A percentile compares a stretch with the other conserved stretches of the same genome.
Evolutionary conservation across 108 stramenopile species (phyloP).

Genomic region (Thalassiosira profunda): DNA sequence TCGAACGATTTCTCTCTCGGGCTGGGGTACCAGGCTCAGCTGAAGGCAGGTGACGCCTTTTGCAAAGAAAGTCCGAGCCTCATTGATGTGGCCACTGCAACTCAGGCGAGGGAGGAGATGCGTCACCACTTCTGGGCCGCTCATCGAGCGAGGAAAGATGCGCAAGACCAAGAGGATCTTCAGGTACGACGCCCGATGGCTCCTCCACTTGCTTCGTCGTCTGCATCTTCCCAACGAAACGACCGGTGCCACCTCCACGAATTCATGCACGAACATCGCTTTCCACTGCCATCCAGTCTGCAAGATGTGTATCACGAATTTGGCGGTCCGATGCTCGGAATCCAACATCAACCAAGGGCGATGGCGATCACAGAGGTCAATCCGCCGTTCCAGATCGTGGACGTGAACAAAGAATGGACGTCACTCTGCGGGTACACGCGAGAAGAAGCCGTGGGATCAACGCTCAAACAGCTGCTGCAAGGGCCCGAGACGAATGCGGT

Average conservation of each 20-base stretch:
- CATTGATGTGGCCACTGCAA: slow-evolving; percentile 9
- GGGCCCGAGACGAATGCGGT: slow-evolving; percentile 63
- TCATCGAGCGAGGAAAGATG: slow-evolving; percentile 1
- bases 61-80: not conserved
- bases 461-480: slow-evolving; percentile 35
- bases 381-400: slow-evolving; percentile 30
- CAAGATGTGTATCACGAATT: slow-evolving; percentile 16
- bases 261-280: too few relatives aligned
- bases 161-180: not conserved
- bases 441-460: slow-evolving; percentile 25
- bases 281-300: slow-evolving; percentile 20
- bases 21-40: not conserved
- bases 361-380: slow-evolving; percentile 17
- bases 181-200: not conserved
- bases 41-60: not conserved
- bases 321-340: too few relatives aligned
- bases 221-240: too few relatives aligned
- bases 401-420: slow-evolving; percentile 30
- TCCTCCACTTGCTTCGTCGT: too few relatives aligned
- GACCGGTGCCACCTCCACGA: too few relatives aligned
- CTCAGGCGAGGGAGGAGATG: slow-evolving; percentile 3
- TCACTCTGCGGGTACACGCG: slow-evolving; percentile 26
- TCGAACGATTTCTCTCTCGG: not conserved
- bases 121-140: slow-evolving; percentile 20
- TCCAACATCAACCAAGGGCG: not conserved